phyloP scores from a whole-genome alignment of 495 filamentous ascomycete genomes.

The Hypoxylon rickii region DNA sequence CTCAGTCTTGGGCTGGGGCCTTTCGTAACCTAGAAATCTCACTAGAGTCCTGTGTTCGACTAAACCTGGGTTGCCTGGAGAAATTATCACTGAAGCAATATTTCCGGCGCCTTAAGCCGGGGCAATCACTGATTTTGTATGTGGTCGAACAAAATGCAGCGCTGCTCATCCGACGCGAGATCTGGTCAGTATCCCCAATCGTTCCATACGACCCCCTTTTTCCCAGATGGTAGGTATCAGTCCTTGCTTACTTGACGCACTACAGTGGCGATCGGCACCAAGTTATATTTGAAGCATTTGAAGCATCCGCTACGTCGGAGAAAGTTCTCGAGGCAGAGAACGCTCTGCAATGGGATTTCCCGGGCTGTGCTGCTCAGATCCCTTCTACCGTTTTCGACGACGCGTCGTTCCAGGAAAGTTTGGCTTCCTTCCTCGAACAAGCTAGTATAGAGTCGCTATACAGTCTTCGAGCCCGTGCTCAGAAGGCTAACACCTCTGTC shows the following conservation, averaged over 20 bases:
- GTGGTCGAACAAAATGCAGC: slow-evolving; percentile 62
- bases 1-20: slow-evolving; percentile 20
- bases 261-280: slow-evolving; percentile 22
- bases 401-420: slow-evolving; percentile 48
- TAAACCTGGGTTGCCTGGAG: slow-evolving; percentile 48
- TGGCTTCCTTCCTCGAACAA: slow-evolving; percentile 62
- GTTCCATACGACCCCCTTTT: not conserved
- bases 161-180: slow-evolving; percentile 50
- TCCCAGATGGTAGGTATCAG: not conserved
- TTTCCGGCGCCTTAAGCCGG: slow-evolving; percentile 39
- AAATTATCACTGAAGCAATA: slow-evolving; percentile 41
- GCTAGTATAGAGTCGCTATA: slow-evolving; percentile 61
- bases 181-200: slow-evolving; percentile 41
- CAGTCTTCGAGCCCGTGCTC: slow-evolving; percentile 51
- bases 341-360: slow-evolving; percentile 48
- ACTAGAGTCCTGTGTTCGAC: slow-evolving; percentile 35
- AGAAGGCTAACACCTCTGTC: slow-evolving; percentile 53
- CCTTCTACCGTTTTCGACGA: slow-evolving; percentile 50
- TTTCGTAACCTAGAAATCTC: slow-evolving; percentile 42
- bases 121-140: slow-evolving; percentile 50
- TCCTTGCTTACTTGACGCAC: not conserved
- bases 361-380: slow-evolving; percentile 45
- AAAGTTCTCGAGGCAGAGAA: slow-evolving; percentile 44
- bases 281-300: slow-evolving; percentile 58
- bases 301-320: slow-evolving; percentile 56